phyloP scores from a whole-genome alignment of 1,284 basidiomycete genomes.

The Malassezia furfur region DNA sequence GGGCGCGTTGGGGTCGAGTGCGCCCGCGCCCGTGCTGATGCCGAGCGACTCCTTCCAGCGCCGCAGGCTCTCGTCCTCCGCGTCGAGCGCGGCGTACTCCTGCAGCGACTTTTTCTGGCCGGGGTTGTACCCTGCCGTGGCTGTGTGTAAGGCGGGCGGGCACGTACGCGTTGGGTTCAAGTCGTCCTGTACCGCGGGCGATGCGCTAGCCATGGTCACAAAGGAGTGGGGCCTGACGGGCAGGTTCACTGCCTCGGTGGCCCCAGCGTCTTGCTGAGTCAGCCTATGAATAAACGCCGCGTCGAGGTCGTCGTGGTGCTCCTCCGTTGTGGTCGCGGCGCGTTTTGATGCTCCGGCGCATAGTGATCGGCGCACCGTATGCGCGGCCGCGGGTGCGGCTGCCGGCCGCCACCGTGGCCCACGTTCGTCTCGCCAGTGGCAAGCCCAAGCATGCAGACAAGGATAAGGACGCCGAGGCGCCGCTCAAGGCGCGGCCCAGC shows the following conservation, averaged over 20 bases:
- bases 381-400: background rate
- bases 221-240: background rate
- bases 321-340: background rate
- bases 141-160: conserved; percentile 3
- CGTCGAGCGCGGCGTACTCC: conserved; percentile 60
- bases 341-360: background rate
- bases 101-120: conserved; percentile 52
- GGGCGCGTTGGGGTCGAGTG: conserved; percentile 42
- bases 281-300: background rate
- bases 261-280: conserved; percentile 9
- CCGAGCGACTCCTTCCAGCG: conserved; percentile 86
- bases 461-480: background rate
- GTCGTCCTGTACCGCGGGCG: conserved; percentile 8
- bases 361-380: background rate
- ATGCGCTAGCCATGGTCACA: conserved; percentile 5
- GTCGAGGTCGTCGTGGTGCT: background rate
- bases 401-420: too few species aligned
- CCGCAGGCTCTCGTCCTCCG: conserved; percentile 66
- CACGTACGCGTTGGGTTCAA: conserved; percentile 17
- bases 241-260: conserved; percentile 3
- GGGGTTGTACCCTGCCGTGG: conserved; percentile 47
- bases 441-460: background rate
- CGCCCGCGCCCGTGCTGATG: conserved; percentile 54
- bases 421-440: too few species aligned
- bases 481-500: background rate